A percentile compares a stretch with the other conserved stretches of the same genome.
Conservation (phyloP, 257 asterid species). For the Cordia subcordata region DNA sequence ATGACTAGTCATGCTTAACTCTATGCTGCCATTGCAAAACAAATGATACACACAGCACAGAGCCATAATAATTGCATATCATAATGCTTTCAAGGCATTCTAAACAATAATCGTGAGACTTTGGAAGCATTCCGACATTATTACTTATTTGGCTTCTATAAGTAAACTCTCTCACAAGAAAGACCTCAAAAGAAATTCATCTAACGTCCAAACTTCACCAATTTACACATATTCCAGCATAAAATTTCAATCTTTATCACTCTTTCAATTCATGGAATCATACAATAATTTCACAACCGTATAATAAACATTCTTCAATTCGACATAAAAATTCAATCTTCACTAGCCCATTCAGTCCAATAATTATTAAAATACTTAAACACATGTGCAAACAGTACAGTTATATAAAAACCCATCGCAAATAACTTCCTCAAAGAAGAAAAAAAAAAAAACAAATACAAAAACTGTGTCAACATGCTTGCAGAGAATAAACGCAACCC, state of each 20-base stretch:
- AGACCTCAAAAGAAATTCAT: too few relatives aligned
- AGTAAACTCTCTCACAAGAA: too few relatives aligned
- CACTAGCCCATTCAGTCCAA: too few relatives aligned
- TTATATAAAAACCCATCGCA: not conserved
- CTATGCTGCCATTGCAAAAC: too few relatives aligned
- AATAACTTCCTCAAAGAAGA: too few relatives aligned
- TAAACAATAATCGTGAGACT: too few relatives aligned
- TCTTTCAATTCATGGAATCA: not conserved
- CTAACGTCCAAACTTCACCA: too few relatives aligned
- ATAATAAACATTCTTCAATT: not conserved
- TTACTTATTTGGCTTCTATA: too few relatives aligned
- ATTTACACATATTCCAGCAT: not conserved
- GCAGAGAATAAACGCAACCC: not conserved
- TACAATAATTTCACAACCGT: not conserved
- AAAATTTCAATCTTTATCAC: not conserved
- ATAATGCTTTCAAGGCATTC: not conserved
- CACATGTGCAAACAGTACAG: not conserved
- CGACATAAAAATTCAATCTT: not conserved
- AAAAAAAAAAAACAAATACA: too few relatives aligned
- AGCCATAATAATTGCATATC: not conserved
- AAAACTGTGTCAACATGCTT: too few relatives aligned
- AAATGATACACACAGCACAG: not conserved
- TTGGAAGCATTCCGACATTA: not conserved
- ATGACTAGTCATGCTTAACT: too few relatives aligned
- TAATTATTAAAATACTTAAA: too few relatives aligned